Percentiles rank a stretch among this genome's conserved stretches.
Evolutionary conservation across 2,329 filamentous ascomycete species (phyloP).

Genomic region (Aspergillus eucalypticola): DNA sequence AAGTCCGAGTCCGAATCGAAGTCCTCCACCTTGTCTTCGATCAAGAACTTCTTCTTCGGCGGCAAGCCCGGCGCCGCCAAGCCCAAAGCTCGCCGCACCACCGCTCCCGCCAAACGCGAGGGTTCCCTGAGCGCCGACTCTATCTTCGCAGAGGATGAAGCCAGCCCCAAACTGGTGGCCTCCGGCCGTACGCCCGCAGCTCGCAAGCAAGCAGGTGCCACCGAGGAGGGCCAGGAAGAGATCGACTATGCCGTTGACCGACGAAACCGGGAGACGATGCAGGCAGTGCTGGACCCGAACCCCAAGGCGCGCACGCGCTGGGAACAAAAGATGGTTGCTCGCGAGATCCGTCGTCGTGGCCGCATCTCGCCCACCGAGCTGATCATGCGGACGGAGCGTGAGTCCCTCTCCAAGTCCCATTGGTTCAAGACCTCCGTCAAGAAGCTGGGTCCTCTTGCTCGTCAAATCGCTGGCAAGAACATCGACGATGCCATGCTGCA

Average conservation of each 20-base stretch:
- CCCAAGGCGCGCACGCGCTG: constrained; percentile 70
- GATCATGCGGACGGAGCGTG: constrained; percentile 66
- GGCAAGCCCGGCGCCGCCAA: constrained; percentile 27
- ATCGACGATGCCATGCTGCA: constrained; percentile 90
- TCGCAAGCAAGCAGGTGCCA: constrained; percentile 21
- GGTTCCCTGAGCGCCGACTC: constrained; percentile 40
- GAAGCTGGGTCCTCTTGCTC: constrained; percentile 82
- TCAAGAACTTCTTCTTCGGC: constrained; percentile 39
- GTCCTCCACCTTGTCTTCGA: constrained; percentile 31
- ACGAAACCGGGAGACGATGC: constrained; percentile 57
- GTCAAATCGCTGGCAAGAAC: constrained; percentile 90
- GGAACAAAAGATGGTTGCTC: constrained; percentile 81
- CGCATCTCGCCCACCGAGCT: constrained; percentile 66
- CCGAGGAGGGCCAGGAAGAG: constrained; percentile 16
- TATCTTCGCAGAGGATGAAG: constrained; percentile 44
- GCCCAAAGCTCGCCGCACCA: constrained; percentile 30
- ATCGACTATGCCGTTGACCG: constrained; percentile 26
- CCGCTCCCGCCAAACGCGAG: constrained; percentile 35
- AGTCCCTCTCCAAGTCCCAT: constrained; percentile 63
- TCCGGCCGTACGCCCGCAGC: constrained; percentile 30
- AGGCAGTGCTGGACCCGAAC: constrained; percentile 70
- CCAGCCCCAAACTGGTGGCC: constrained; percentile 25
- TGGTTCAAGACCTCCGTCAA: constrained; percentile 83
- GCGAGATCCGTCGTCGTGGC: constrained; percentile 68
- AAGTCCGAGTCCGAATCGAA: constrained; percentile 23